Percentiles rank a stretch among this genome's conserved stretches.
phyloP scores from a whole-genome alignment of 768 basidiomycete genomes.

The Suillus luteus region DNA sequence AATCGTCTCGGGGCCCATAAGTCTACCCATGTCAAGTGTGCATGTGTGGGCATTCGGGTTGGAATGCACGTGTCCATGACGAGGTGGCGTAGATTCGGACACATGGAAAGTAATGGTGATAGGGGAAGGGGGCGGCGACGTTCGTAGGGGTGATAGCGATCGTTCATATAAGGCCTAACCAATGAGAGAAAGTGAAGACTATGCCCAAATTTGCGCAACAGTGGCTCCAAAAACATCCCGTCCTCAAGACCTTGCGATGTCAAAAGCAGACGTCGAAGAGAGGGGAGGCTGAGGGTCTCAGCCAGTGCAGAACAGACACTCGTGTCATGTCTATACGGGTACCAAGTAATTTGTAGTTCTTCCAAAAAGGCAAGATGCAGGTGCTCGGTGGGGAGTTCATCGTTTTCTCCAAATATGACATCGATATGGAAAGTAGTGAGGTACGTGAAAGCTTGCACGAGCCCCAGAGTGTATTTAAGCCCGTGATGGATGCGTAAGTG shows the following conservation, averaged over 20 bases:
- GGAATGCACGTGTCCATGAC: neutral
- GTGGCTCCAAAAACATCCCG: neutral
- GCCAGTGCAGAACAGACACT: neutral
- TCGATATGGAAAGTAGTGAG: neutral
- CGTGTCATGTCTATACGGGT: neutral
- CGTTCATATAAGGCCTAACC: neutral
- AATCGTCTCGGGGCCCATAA: neutral
- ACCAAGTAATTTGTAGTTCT: neutral
- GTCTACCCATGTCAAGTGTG: neutral
- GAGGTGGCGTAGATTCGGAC: neutral
- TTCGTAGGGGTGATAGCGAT: neutral
- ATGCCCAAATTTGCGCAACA: slow-evolving; percentile 1
- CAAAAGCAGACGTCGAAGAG: slow-evolving; percentile 1
- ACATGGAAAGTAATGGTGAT: neutral
- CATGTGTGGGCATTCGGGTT: neutral
- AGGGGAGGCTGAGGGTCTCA: neutral
- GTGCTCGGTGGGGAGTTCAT: neutral
- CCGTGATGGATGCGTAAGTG: neutral
- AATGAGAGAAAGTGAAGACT: neutral
- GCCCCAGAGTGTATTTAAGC: neutral
- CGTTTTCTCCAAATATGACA: neutral
- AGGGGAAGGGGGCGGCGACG: neutral
- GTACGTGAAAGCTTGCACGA: neutral
- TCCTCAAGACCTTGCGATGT: neutral
- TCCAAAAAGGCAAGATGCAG: slow-evolving; percentile 1